Evolutionary conservation across 805 yeast species (phyloP).

Genomic region (Komagataella ulmi): DNA sequence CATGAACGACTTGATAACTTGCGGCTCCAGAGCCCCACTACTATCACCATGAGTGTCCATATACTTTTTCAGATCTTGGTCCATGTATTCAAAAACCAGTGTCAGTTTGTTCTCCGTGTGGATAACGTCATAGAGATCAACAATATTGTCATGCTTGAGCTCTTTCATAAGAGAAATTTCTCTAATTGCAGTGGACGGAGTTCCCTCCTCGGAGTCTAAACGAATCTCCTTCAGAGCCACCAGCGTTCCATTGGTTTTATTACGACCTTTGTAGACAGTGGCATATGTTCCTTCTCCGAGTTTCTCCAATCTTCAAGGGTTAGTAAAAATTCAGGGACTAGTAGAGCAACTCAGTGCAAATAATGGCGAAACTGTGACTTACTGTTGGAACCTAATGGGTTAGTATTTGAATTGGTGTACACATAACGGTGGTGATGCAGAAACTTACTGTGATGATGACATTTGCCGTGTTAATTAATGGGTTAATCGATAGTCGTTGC

Average conservation of each 20-base stretch:
- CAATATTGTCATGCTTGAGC: constrained; percentile 84
- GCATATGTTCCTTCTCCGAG: constrained; percentile 96
- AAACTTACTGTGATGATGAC: constrained; percentile 21
- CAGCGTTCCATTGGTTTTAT: constrained; percentile 71
- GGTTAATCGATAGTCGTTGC: neutral
- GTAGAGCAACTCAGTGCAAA: constrained; percentile 7
- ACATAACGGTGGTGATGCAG: neutral
- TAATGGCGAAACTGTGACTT: constrained; percentile 2
- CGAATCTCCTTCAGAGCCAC: constrained; percentile 94
- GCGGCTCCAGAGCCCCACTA: constrained; percentile 60
- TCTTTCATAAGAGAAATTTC: constrained; percentile 95
- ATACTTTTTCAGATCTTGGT: constrained; percentile 83
- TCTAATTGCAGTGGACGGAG: constrained; percentile 95
- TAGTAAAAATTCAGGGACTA: constrained; percentile 2
- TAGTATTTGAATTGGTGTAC: neutral
- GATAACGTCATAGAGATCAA: constrained; percentile 85
- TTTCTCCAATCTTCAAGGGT: constrained; percentile 44
- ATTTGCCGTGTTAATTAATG: constrained; percentile 14
- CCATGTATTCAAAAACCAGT: constrained; percentile 86
- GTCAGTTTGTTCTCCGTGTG: constrained; percentile 95
- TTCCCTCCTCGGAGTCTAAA: constrained; percentile 93
- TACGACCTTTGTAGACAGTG: constrained; percentile 93
- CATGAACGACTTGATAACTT: constrained; percentile 81
- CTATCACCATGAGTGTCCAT: constrained; percentile 73
- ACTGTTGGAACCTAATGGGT: constrained; percentile 18